Base-by-base conservation (phyloP, 805 yeast species). In the Starmerella stigmatis region DNA sequence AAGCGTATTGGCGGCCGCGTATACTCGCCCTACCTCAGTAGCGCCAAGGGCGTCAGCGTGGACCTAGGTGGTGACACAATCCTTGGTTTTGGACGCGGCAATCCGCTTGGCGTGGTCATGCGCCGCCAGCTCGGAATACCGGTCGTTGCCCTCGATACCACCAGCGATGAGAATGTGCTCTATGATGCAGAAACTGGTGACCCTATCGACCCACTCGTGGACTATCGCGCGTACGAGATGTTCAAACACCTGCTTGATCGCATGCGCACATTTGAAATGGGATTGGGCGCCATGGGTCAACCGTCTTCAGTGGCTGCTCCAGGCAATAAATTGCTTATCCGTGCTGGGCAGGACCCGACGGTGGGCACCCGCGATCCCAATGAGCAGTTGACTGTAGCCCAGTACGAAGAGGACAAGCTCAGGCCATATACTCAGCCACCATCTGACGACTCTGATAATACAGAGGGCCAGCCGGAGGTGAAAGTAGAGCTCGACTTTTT, bases 1-100 rank as follows among this genome's bases (percentile, higher is more conserved):
- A 53, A 60, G 17, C 55, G 72, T 26, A 63, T 67, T 13, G 72
- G 72, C 20, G 72, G 72, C 4, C 60, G 72, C 8, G 60, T 68
- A 6, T 64, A 65, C 52, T 57, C 68, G 7, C 64, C 65, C 2
- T 21, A 15, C 16, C 47, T 54, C 15, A 37, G 48, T 29, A 41
- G 49, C 9, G 50, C 44, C n/a, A 46, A 42, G 17, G 33, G 33
- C 4, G 38, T 56, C 25, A 44, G 53, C 20, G 67, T 64, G 8
- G 71, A 68, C 47, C 58, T 68, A 1, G 72, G 72, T 11, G 68
- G 66, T 20, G 67, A 61, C 32, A 57, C 67, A 10, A 56, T 67
- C 12, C 55, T 60, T 47, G 71, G 71, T 1, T 66, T 64, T 43
- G 67, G 66, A 15, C 56, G 60, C 29, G 71, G 71, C 3, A 67